Base-by-base conservation (phyloP, 306 rosid species). In the Dalbergia cochinchinensis region DNA sequence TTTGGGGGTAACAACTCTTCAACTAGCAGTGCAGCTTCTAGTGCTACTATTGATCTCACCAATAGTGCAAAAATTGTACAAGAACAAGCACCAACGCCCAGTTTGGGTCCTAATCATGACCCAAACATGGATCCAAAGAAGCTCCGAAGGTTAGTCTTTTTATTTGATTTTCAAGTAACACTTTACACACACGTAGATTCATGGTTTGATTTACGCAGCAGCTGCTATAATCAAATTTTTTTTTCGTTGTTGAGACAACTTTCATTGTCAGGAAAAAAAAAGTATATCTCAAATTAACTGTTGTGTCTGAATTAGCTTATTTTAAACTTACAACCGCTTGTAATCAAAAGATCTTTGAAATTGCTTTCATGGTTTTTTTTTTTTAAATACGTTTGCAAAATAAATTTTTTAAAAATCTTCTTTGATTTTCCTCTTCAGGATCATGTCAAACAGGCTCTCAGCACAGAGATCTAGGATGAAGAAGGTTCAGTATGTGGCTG, bases 101-200 rank as follows among this genome's bases (percentile, higher is more conserved):
- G 12, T 60, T 14, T 39, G 14, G 80, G 68, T 42, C 47, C n/a
- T 26, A 35, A 60, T 4, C 8, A 26, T 12, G 48, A 54, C 63
- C 44, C 50, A 22, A 34, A 47, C 41, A 16, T 79, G 55, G 86
- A 83, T 33, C 79, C 74, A 0, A 87, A 41, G 20, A 87, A 19
- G 74, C 42, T 76, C 20, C 83, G 8, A 39, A 55, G 87, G 89
- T 87, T 22, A 0, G 6, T 39, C 19, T 4, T 11, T 70, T 13
- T 5, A 58, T 73, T 39, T 73, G 8, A 12, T 13, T 73, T 73
- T 14, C 42, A 47, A 50, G 12, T 68, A 11, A 11, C 45, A 69
- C 61, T 14, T 22, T 26, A 4, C 11, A 10, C 22, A 54, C 39
- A 68, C 50, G 41, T 6, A 37, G 41, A 37, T 37, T 26, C 41